These are phyloP conservation scores for Alternaria novae-zelandiae DNA, from an alignment of 2,329 filamentous ascomycete genomes.

Conservation along the genomic window DNA sequence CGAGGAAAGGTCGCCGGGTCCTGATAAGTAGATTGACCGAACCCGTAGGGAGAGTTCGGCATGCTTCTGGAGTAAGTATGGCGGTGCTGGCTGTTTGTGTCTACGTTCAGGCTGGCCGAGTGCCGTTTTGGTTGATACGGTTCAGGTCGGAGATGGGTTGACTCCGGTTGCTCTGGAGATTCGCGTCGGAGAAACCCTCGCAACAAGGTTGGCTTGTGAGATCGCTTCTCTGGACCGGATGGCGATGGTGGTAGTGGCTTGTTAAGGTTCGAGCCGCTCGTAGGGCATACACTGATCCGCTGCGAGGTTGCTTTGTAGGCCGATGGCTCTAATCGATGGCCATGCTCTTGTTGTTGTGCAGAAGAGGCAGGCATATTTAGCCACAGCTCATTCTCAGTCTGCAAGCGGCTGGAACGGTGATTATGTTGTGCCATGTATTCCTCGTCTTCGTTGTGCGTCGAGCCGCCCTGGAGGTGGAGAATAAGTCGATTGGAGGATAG, in stretches of 20 bases:
- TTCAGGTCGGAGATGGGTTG: slow-evolving; percentile 31
- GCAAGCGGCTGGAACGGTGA: slow-evolving; percentile 19
- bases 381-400: slow-evolving; percentile 40
- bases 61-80: slow-evolving; percentile 43
- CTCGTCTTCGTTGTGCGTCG: slow-evolving; percentile 10
- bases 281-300: slow-evolving; percentile 24
- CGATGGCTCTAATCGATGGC: slow-evolving; percentile 23
- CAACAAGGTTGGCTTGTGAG: slow-evolving; percentile 30
- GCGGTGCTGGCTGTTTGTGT: slow-evolving; percentile 24
- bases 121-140: slow-evolving; percentile 24
- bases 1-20: slow-evolving; percentile 23
- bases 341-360: slow-evolving; percentile 18
- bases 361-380: slow-evolving; percentile 33
- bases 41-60: slow-evolving; percentile 40
- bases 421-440: slow-evolving; percentile 31
- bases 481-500: slow-evolving; percentile 26
- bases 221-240: slow-evolving; percentile 28
- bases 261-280: slow-evolving; percentile 29
- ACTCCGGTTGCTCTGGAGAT: slow-evolving; percentile 28
- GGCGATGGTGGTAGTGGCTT: slow-evolving; percentile 41
- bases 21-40: slow-evolving; percentile 14
- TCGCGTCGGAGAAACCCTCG: slow-evolving; percentile 36
- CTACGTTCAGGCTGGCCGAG: slow-evolving; percentile 26
- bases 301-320: slow-evolving; percentile 39
- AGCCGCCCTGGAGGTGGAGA: slow-evolving; percentile 19